Evolutionary conservation across 108 stramenopile species (phyloP).

Genomic region (Stephanodiscus triporus): DNA sequence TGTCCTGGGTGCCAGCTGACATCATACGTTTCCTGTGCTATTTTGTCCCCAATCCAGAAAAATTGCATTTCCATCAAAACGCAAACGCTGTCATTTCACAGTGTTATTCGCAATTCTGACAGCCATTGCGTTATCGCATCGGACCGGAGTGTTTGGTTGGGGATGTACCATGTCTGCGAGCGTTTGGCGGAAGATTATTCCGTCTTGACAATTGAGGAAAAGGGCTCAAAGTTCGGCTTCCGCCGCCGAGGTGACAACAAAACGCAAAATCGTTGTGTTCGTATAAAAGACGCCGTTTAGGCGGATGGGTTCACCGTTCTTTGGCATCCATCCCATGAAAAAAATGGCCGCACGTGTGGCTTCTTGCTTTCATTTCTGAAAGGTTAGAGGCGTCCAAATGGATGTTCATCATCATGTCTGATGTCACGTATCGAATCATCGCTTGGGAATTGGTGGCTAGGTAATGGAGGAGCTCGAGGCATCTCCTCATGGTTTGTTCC

Average conservation of each 20-base stretch:
- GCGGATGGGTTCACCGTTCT: neutral
- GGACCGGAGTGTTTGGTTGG: too few species aligned
- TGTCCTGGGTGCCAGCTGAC: neutral
- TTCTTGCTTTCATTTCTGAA: too few species aligned
- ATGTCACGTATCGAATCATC: neutral
- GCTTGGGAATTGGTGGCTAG: neutral
- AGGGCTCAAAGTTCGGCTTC: neutral
- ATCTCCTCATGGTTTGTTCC: too few species aligned
- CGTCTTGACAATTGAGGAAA: neutral
- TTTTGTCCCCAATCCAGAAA: neutral
- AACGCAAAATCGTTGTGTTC: neutral
- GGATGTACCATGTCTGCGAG: too few species aligned
- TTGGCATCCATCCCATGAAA: neutral
- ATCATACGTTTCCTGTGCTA: neutral
- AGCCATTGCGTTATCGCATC: too few species aligned
- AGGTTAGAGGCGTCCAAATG: neutral
- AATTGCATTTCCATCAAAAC: conserved; percentile 2
- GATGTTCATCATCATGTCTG: too few species aligned
- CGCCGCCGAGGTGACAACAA: neutral
- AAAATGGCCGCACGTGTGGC: neutral
- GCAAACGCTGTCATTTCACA: neutral
- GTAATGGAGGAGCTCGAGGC: neutral
- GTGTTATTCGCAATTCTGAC: too few species aligned
- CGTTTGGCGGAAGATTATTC: too few species aligned
- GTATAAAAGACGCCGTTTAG: neutral